phyloP scores from a whole-genome alignment of 1,139 yeast genomes.

The Tardiomyces blankii region DNA sequence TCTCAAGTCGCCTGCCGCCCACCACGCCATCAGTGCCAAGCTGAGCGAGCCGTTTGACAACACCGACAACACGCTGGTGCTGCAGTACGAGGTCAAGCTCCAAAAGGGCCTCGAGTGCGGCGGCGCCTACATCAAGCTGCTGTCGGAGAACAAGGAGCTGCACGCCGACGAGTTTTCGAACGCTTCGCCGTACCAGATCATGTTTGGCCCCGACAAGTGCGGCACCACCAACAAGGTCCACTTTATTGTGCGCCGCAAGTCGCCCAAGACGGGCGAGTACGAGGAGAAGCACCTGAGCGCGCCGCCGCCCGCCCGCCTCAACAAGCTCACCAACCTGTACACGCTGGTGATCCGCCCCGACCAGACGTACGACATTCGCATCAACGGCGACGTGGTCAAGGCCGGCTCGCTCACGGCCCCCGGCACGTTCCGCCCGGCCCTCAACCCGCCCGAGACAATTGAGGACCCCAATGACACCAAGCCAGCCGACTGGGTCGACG shows the following conservation, averaged over 20 bases:
- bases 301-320: conserved; percentile 56
- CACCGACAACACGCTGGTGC: conserved; percentile 53
- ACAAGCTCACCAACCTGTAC: conserved; percentile 50
- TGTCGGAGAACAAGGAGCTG: conserved; percentile 40
- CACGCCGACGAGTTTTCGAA: conserved; percentile 40
- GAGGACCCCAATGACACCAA: conserved; percentile 50
- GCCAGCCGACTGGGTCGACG: conserved; percentile 79
- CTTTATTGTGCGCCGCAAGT: conserved; percentile 52
- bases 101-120: conserved; percentile 75
- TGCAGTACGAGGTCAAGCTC: conserved; percentile 80
- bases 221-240: conserved; percentile 72
- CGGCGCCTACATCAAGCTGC: conserved; percentile 75
- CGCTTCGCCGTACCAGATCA: conserved; percentile 64
- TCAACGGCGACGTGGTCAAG: conserved; percentile 63
- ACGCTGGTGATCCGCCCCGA: conserved; percentile 58
- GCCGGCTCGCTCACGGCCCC: conserved; percentile 56
- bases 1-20: conserved; percentile 62
- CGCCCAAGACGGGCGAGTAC: conserved; percentile 42
- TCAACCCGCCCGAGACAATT: conserved; percentile 53
- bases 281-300: conserved; percentile 61
- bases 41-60: conserved; percentile 46
- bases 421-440: conserved; percentile 45
- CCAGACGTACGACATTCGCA: conserved; percentile 65
- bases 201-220: conserved; percentile 95
- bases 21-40: conserved; percentile 62